Evolutionary conservation across 371 early-diverging fungal genomes (phyloP), one percentile per base, ranked within the genome.

Genomic region (Cokeromyces recurvatus): DNA sequence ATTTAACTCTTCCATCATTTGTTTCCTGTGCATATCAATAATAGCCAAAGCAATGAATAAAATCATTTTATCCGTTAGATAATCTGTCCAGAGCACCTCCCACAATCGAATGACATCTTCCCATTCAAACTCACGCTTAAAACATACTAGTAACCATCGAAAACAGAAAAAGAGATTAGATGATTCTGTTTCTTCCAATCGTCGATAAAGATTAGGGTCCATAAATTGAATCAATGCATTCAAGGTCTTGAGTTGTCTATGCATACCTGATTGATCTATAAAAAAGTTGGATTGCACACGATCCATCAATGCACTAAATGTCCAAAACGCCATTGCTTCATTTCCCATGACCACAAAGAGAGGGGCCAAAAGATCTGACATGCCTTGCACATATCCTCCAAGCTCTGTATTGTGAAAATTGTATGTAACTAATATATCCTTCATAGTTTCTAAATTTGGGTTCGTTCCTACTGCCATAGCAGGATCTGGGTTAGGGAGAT

Each of bases 61-160:
- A 37, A 91, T 82, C 60, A 90, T 88, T 47, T 91, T 78, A 7
- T 75, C 78, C 10, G 89, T 82, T 38, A 90, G 62, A 54, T 90
- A 77, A 48, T 93, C 85, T 2, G 92, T 82, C 91, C 95, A 96
- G 12, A 92, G 62, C 8, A 86, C 75, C 64, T 95, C 96, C 97
- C 96, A 95, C 21, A 95, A 52, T 31, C 76, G 55, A 64, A 85
- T 78, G 17, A 87, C 78, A 46, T 93, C 86, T 12, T 86, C 82
- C 78, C 90, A 94, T 43, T 80, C 75, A 54, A 95, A 93, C 66
- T 97, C 97, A 27, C 97, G 82, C 63, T 97, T 97, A 67, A 92
- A 97, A 79, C 89, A 86, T 14, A 97, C 85, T 36, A 97, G 59
- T n/a, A 97, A 64, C 96, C 96, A 97, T 3, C 96, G 86, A 74